Base-by-base conservation (phyloP, 345 rosid genomes). In the Sonneratia caseolaris region DNA sequence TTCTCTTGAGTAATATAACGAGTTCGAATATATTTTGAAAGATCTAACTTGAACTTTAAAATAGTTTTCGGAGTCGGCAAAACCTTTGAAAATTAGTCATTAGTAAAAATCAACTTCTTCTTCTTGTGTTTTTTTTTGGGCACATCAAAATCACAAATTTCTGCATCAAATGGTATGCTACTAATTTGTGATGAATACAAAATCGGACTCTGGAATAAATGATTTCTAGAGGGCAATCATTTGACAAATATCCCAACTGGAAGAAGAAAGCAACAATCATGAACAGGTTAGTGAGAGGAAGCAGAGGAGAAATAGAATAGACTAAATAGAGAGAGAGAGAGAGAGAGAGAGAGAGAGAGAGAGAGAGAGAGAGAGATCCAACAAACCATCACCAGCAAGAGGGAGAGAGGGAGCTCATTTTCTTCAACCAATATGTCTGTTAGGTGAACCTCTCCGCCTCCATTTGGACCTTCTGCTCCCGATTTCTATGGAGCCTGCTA, bases 131-230 rank as follows among this genome's bases (percentile, higher is more conserved):
- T 27, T 27, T 27, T 27, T 27, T 27, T 27, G 32, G 32, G 32
- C 32, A 27, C 32, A 27, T 27, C 32, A 27, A 27, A 27, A 27
- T 27, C 32, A 27, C 32, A 27, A 27, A 27, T 27, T 27, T 27
- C 32, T 27, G 32, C 32, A 27, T 27, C 32, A 27, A 27, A 9
- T 42, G 45, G 10, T 42, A 42, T 42, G 45, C 5, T 42, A 42
- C 45, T 42, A 42, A 1, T 42, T 74, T 27, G 89, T 66, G 97
- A 84, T 67, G 87, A 85, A 72, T 89, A 86, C 83, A 47, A 47
- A 13, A 47, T 47, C 15, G 15, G 9, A 47, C 15, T 47, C 51
- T 0, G 13, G 15, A 9, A 9, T 47, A 13, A 47, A 47, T 47
- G 9, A 47, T 47, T 47, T 47, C 51, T 47, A 57, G 32, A 22